Percentiles rank a stretch among this genome's conserved stretches.
Evolutionary conservation across 805 yeast species (phyloP).

Genomic region (Lachancea sp.): DNA sequence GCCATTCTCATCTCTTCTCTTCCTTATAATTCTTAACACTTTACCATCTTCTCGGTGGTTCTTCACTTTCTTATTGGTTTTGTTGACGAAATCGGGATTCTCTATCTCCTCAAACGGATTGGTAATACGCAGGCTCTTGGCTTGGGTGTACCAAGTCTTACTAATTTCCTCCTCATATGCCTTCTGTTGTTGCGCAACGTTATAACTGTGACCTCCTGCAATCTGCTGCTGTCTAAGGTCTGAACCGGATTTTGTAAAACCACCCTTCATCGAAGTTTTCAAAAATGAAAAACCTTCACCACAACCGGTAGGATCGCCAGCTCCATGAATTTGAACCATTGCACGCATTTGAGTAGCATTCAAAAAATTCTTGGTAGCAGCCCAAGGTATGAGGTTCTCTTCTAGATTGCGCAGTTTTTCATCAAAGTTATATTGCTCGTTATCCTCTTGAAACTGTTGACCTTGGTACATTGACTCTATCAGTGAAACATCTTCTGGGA

Average conservation of each 20-base stretch:
- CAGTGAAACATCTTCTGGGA: slow-evolving; percentile 85
- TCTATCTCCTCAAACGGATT: slow-evolving; percentile 35
- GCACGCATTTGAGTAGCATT: slow-evolving; percentile 95
- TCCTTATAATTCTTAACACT: slow-evolving; percentile 62
- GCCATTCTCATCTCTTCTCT: slow-evolving; percentile 78
- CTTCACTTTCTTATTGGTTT: slow-evolving; percentile 28
- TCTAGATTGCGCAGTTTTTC: slow-evolving; percentile 56
- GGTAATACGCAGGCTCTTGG: slow-evolving; percentile 45
- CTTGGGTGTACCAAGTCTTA: slow-evolving; percentile 85
- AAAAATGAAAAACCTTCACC: slow-evolving; percentile 85
- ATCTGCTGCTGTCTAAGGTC: slow-evolving; percentile 33
- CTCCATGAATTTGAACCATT: slow-evolving; percentile 90
- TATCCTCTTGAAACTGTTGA: slow-evolving; percentile 81
- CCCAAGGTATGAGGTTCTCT: slow-evolving; percentile 92
- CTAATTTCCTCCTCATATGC: slow-evolving; percentile 86
- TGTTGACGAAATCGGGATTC: slow-evolving; percentile 34
- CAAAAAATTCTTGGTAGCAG: slow-evolving; percentile 81
- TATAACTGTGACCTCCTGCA: slow-evolving; percentile 63
- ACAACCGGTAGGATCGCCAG: slow-evolving; percentile 90
- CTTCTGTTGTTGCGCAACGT: slow-evolving; percentile 80
- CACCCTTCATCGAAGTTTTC: slow-evolving; percentile 92
- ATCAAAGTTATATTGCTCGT: slow-evolving; percentile 47
- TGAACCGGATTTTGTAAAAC: slow-evolving; percentile 46
- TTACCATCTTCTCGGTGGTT: slow-evolving; percentile 31
- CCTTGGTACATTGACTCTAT: slow-evolving; percentile 91